Evolutionary conservation across 768 basidiomycete species (phyloP).

Genomic region (Auriscalpium orientale): DNA sequence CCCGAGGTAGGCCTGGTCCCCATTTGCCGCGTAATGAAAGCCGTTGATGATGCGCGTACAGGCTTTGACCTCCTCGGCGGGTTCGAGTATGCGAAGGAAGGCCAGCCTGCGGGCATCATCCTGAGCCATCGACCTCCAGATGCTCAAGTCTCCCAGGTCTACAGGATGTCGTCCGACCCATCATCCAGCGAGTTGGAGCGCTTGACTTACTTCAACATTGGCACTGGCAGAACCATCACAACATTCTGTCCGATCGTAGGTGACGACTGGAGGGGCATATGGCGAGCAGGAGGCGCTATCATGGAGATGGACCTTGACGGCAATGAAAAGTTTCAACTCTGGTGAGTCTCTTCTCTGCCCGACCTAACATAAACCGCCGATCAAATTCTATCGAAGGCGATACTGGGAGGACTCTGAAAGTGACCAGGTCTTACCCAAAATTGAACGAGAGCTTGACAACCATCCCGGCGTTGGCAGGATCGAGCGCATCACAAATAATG

Average conservation of each 20-base stretch:
- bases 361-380: neutral
- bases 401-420: constrained; percentile 33
- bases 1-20: constrained; percentile 21
- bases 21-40: neutral
- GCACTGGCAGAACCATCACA: constrained; percentile 28
- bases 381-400: constrained; percentile 21
- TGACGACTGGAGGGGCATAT: constrained; percentile 35
- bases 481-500: constrained; percentile 35
- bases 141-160: constrained; percentile 31
- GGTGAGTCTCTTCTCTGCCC: constrained; percentile 18
- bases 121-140: constrained; percentile 32
- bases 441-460: constrained; percentile 33
- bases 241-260: constrained; percentile 25
- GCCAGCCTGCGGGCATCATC: constrained; percentile 21
- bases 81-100: constrained; percentile 3
- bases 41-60: neutral
- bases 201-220: constrained; percentile 34
- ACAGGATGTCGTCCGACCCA: constrained; percentile 25
- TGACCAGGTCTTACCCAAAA: constrained; percentile 22
- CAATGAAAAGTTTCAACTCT: constrained; percentile 35
- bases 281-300: constrained; percentile 29
- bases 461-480: constrained; percentile 32
- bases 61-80: neutral
- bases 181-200: constrained; percentile 22
- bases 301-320: constrained; percentile 35